Base-by-base conservation (phyloP, 768 basidiomycete species). In the Baorangia bicolor region DNA sequence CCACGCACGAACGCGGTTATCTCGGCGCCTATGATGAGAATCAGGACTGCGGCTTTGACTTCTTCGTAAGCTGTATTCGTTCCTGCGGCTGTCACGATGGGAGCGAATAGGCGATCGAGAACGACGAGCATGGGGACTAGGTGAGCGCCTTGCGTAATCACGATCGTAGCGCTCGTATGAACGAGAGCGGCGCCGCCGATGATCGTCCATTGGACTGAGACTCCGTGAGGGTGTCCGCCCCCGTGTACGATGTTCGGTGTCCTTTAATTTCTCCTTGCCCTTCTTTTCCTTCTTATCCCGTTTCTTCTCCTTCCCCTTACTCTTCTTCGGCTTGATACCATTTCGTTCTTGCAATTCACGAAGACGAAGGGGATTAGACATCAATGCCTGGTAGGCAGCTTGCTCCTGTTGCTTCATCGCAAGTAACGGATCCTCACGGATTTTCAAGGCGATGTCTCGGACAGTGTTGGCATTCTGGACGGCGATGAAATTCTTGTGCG, bases 331-430 rank as follows among this genome's bases (percentile, higher is more conserved):
- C 65, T 88, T 87, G 47, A 92, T 84, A n/a, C 92, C 92, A 51
- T 86, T 86, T 37, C 85, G 80, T 69, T 89, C 84, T 70, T 91
- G 86, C 78, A 94, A 74, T 69, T 92, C 86, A 53, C 86, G 83
- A 43, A 94, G 75, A 23, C 90, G 90, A 31, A 93, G 81, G 30
- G 93, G 93, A 63, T 95, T 94, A 45, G 88, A 83, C 76, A 92
- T 80, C 37, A 97, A 76, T 2, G 92, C 84, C 61, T 97, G 85
- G 62, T 94, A 89, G 8, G 94, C 90, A 9, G 91, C 88, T 68
- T 97, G 94, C 73, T 99, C 96, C 66, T 98, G 96, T 69, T 94
- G 90, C 73, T 98, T 98, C 77, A 99, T 98, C 14, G 91, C 92
- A n/a, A 99, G 80, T 6, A 98, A 69, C 6, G 97, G 97, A 66